Evolutionary conservation across 805 yeast genomes (phyloP).

Genomic region (Grigorovia yakushimaensis): DNA sequence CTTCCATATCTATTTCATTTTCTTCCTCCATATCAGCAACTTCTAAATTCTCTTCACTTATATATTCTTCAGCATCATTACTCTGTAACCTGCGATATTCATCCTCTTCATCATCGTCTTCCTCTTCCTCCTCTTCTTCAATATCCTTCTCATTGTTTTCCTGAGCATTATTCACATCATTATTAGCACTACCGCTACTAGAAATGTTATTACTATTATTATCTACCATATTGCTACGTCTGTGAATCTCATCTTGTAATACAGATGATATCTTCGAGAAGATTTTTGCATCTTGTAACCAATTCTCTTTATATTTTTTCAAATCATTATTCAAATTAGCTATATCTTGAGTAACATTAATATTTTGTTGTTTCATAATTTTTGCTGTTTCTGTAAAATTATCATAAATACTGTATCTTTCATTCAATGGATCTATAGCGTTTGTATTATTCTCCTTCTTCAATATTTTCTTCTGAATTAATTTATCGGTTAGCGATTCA

Average conservation of each 20-base stretch:
- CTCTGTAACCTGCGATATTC: slow-evolving; percentile 1
- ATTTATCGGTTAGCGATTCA: slow-evolving; percentile 11
- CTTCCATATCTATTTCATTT: neutral
- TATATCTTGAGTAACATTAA: slow-evolving; percentile 20
- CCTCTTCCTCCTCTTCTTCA: slow-evolving; percentile 11
- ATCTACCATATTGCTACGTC: slow-evolving; percentile 10
- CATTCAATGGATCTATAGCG: slow-evolving; percentile 4
- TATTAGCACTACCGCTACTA: neutral
- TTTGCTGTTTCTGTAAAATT: slow-evolving; percentile 21
- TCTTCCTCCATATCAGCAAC: neutral
- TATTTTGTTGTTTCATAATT: slow-evolving; percentile 12
- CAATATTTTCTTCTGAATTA: slow-evolving; percentile 16
- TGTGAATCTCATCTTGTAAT: slow-evolving; percentile 19
- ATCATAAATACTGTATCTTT: slow-evolving; percentile 16
- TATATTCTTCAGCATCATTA: neutral
- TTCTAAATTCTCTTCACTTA: neutral
- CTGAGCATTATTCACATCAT: neutral
- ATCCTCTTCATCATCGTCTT: slow-evolving; percentile 3
- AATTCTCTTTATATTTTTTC: slow-evolving; percentile 20
- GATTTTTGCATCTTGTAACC: slow-evolving; percentile 25
- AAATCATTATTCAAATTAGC: slow-evolving; percentile 16
- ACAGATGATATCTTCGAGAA: slow-evolving; percentile 19
- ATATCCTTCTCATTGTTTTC: slow-evolving; percentile 3
- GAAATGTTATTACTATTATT: neutral
- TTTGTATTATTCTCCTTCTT: slow-evolving; percentile 4